phyloP scores from a whole-genome alignment of 2,329 filamentous ascomycete species.

The Daldinia sp. region DNA sequence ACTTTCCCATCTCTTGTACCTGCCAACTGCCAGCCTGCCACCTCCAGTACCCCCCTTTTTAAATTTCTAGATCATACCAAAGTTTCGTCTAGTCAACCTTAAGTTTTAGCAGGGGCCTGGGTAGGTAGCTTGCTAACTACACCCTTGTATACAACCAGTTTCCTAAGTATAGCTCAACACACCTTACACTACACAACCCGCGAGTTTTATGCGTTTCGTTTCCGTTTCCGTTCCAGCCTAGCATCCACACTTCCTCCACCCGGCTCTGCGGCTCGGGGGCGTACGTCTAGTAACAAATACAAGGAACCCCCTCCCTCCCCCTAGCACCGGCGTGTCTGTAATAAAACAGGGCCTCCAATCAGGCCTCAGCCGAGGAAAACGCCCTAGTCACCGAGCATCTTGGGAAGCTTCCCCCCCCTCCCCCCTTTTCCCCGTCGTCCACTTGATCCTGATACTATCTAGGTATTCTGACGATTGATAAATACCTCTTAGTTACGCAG shows the following conservation, averaged over 20 bases:
- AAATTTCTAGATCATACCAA: too few species aligned
- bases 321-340: conserved; percentile 16
- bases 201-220: conserved; percentile 35
- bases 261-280: conserved; percentile 5
- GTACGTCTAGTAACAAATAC: conserved; percentile 1
- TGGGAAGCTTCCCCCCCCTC: not conserved
- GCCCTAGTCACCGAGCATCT: not conserved
- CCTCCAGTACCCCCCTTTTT: too few species aligned
- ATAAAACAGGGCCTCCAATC: conserved; percentile 14
- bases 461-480: conserved; percentile 18
- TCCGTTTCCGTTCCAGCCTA: conserved; percentile 29
- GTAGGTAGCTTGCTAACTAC: not conserved
- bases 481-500: not conserved
- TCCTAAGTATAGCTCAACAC: not conserved
- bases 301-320: too few species aligned
- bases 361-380: not conserved
- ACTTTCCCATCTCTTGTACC: too few species aligned
- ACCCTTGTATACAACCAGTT: too few species aligned
- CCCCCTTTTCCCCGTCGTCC: not conserved
- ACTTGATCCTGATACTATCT: conserved; percentile 3
- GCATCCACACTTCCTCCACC: not conserved
- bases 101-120: too few species aligned
- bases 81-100: too few species aligned
- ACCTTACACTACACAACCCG: not conserved
- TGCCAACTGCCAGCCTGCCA: too few species aligned